Conservation (phyloP, 2,329 filamentous ascomycete genomes). For the Fusarium xylarioides region DNA sequence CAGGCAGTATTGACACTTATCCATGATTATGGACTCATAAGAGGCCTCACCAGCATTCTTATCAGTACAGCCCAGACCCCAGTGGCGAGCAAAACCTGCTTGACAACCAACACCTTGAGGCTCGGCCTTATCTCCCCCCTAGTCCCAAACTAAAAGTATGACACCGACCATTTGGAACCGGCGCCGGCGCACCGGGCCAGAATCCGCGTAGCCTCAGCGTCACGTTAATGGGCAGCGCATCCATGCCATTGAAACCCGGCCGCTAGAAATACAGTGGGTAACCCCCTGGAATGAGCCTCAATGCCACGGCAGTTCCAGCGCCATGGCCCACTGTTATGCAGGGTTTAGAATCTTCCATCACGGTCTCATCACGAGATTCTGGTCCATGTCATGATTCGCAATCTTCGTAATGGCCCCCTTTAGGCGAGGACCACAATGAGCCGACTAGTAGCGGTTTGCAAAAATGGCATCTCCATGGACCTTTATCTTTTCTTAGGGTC, state of each 20-base stretch:
- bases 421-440: constrained; percentile 23
- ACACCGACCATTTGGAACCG: constrained; percentile 30
- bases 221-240: constrained; percentile 22
- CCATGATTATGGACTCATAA: not conserved
- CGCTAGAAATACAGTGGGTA: not conserved
- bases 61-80: not conserved
- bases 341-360: constrained; percentile 24
- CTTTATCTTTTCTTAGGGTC: not conserved
- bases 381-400: constrained; percentile 24
- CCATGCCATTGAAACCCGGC: constrained; percentile 3
- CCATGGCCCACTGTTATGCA: constrained; percentile 27
- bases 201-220: constrained; percentile 25
- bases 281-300: constrained; percentile 34
- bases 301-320: constrained; percentile 32
- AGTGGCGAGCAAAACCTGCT: constrained; percentile 20
- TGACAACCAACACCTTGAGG: constrained; percentile 29
- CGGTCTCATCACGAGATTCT: constrained; percentile 37
- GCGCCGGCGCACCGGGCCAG: constrained; percentile 26
- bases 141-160: not conserved
- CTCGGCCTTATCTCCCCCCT: constrained; percentile 39
- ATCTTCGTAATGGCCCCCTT: constrained; percentile 32
- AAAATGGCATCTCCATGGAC: not conserved
- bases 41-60: constrained; percentile 19
- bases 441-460: not conserved
- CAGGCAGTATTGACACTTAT: not conserved